Evolutionary conservation across 2,329 filamentous ascomycete species (phyloP).

Genomic region (Neofusicoccum ribis): DNA sequence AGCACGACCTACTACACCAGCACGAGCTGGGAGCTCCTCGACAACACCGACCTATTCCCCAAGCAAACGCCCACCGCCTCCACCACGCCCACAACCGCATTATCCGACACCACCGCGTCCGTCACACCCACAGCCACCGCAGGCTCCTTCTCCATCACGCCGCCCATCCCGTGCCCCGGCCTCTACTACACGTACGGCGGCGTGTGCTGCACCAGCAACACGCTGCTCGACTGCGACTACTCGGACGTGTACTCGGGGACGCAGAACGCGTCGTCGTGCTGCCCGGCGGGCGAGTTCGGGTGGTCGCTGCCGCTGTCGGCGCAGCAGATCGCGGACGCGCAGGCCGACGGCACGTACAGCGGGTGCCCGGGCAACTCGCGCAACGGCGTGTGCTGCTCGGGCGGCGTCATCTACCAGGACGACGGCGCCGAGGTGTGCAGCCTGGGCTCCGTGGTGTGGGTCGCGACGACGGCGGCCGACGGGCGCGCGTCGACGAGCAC

Average conservation of each 20-base stretch:
- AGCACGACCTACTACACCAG: background rate
- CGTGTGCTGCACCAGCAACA: background rate
- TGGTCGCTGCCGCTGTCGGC: background rate
- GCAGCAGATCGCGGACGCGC: background rate
- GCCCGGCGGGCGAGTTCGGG: background rate
- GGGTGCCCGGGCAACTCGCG: background rate
- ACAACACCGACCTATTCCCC: background rate
- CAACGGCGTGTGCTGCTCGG: background rate
- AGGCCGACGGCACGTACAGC: background rate
- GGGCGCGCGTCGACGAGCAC: background rate
- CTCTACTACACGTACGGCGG: constrained; percentile 10
- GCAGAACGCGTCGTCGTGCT: background rate
- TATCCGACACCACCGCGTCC: background rate
- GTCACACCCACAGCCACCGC: background rate
- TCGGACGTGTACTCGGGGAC: background rate
- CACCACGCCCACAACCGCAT: background rate
- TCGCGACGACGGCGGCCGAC: background rate
- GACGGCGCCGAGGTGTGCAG: background rate
- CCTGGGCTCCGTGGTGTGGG: background rate
- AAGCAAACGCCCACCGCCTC: background rate
- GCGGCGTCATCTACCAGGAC: background rate
- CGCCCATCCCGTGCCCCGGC: background rate
- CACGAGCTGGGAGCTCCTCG: background rate
- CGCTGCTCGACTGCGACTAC: background rate
- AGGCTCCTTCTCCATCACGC: background rate